phyloP scores from a whole-genome alignment of 768 basidiomycete genomes.

The Leucocoprinus sp. region DNA sequence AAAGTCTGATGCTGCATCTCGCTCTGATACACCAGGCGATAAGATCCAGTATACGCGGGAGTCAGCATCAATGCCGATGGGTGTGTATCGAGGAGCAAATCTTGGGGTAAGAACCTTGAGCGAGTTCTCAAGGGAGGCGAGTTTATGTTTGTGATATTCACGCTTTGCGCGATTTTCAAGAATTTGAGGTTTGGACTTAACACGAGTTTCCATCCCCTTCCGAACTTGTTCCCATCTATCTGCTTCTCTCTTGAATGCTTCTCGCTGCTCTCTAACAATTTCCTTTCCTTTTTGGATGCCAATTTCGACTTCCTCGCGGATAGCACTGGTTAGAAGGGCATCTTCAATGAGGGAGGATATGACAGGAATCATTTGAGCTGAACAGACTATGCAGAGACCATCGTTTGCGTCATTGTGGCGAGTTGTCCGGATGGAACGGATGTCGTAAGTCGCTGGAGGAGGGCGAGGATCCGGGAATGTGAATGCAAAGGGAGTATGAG shows the following conservation, averaged over 20 bases:
- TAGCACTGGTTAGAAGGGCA: constrained; percentile 33
- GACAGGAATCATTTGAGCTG: constrained; percentile 64
- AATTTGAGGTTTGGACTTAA: constrained; percentile 17
- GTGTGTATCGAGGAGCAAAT: constrained; percentile 44
- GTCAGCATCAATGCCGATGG: constrained; percentile 62
- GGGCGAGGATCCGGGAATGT: constrained; percentile 53
- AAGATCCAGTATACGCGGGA: constrained; percentile 64
- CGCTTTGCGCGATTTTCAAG: constrained; percentile 33
- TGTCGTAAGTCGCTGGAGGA: constrained; percentile 40
- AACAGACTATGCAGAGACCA: constrained; percentile 24
- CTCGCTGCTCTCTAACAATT: constrained; percentile 38
- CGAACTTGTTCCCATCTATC: constrained; percentile 47
- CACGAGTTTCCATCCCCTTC: constrained; percentile 22
- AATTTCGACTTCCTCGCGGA: constrained; percentile 56
- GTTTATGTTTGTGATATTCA: constrained; percentile 39
- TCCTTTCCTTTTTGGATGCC: constrained; percentile 52
- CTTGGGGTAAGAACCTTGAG: constrained; percentile 39
- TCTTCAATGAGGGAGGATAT: constrained; percentile 50
- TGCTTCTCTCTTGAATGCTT: constrained; percentile 46
- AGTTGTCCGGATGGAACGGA: constrained; percentile 26
- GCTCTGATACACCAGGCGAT: constrained; percentile 50
- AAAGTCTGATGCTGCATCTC: constrained; percentile 40
- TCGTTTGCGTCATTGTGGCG: constrained; percentile 34
- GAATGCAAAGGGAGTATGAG: constrained; percentile 24
- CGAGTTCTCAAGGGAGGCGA: constrained; percentile 46